Base-by-base conservation (phyloP, 1,284 basidiomycete species). In the Tilletiopsis washingtonensis region DNA sequence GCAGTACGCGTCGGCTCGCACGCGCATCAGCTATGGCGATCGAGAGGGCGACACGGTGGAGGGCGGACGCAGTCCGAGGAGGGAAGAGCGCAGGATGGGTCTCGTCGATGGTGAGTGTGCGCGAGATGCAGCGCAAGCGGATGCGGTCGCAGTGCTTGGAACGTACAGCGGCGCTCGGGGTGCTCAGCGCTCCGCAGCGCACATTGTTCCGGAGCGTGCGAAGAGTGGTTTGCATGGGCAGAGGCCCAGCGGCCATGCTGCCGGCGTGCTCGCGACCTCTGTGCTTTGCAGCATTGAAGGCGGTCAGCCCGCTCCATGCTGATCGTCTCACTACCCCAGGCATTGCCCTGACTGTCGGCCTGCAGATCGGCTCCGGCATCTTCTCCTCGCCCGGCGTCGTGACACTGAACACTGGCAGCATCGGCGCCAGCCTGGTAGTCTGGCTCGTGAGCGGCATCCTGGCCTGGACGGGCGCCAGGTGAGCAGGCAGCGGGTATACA, bases 401-500 rank as follows among this genome's bases (percentile, higher is more conserved):
- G 7, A 69, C 70, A 9, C 54, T 67, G 21, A 62, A 70, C 36
- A 62, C 66, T 1, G 70, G 70, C 19, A 63, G 58, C 29, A 56
- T 71, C 9, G 70, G 69, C 11, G 58, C 64, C 1, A 62, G 58
- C 24, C 39, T 73, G 20, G 45, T 67, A n/a, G 65, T 70, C 25
- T 73, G 70, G 67, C 27, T 66, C 4, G 38, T 62, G 3, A 61
- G 61, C 9, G 70, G 67, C 9, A n/a, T 63, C 0, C 57, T 73
- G 12, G 67, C 69, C 0, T 64, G 69, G 59, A 69, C 67, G 0
- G 69, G 72, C 1, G 71, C 69, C 4, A 51, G 41, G 70, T 88
- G 85, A 12, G 48, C 26, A 4, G 14, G n/a, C 19, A 15, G n/a
- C 2, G 15, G 12, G 7, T 43, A 3, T 12, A n/a, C 17, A 34